phyloP scores from a whole-genome alignment of 805 yeast genomes.

The Saturnispora kantuleensis region DNA sequence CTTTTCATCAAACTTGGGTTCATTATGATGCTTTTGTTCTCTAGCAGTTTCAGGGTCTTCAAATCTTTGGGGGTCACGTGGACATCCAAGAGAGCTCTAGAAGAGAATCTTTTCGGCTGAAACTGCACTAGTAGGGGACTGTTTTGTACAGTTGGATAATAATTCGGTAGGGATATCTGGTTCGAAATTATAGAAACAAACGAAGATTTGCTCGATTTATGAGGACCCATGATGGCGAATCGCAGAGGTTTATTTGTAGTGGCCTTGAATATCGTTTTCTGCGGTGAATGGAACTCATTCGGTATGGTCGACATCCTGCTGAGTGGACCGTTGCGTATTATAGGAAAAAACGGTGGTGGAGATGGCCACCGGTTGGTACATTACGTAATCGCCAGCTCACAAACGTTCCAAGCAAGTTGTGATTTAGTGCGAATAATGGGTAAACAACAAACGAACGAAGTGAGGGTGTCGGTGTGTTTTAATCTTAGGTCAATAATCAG shows the following conservation, averaged over 20 bases:
- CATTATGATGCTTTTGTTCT: constrained; percentile 3
- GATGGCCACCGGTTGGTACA: too few species aligned
- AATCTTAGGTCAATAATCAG: too few species aligned
- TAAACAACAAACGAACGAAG: too few species aligned
- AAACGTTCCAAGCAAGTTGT: too few species aligned
- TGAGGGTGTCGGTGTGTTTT: too few species aligned
- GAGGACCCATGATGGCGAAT: constrained; percentile 26
- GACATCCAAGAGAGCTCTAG: constrained; percentile 39
- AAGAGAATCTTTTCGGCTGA: constrained; percentile 30
- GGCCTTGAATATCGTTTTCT: constrained; percentile 20
- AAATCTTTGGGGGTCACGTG: constrained; percentile 34
- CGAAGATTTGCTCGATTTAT: constrained; percentile 24
- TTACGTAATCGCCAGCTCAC: too few species aligned
- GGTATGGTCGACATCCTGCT: not conserved
- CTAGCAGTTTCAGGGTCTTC: constrained; percentile 20
- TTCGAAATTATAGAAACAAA: constrained; percentile 24
- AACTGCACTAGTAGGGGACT: constrained; percentile 50
- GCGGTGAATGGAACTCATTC: constrained; percentile 2
- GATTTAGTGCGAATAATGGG: too few species aligned
- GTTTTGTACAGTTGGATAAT: constrained; percentile 63
- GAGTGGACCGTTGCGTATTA: too few species aligned
- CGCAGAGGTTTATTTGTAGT: constrained; percentile 24
- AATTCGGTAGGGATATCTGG: constrained; percentile 41
- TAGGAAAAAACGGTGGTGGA: not conserved
- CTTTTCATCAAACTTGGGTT: constrained; percentile 4